Evolutionary conservation across 495 filamentous ascomycete species (phyloP).

Genomic region (Xylaria cubensis): DNA sequence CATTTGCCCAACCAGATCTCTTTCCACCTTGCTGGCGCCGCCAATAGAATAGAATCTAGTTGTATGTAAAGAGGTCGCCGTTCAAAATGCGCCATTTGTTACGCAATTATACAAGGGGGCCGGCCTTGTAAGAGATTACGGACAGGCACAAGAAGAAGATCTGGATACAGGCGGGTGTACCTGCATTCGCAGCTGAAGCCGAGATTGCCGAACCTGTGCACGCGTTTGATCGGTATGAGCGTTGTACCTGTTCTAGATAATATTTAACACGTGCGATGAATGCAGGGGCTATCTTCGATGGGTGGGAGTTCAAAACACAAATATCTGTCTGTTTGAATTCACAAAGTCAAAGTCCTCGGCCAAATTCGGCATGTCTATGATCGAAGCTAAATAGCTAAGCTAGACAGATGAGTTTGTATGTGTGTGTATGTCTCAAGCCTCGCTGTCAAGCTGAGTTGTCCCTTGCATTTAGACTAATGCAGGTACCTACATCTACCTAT

Average conservation of each 20-base stretch:
- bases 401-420: not conserved
- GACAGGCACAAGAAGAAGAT: no score
- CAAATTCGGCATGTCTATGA: not conserved
- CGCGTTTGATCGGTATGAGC: not conserved
- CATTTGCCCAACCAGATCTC: not conserved
- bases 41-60: not conserved
- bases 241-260: not conserved
- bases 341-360: no score
- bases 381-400: not conserved
- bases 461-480: not conserved
- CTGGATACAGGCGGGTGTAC: no score
- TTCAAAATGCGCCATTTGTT: not conserved
- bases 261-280: not conserved
- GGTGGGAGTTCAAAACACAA: not conserved
- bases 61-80: not conserved
- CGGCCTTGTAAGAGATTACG: not conserved
- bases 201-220: not conserved
- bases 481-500: not conserved
- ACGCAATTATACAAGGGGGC: not conserved
- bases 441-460: not conserved
- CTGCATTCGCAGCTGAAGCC: not conserved
- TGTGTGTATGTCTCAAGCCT: not conserved
- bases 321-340: not conserved
- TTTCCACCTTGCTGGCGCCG: not conserved
- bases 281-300: not conserved